Evolutionary conservation across 495 filamentous ascomycete species (phyloP).

Genomic region (Penicillium cataractarum): DNA sequence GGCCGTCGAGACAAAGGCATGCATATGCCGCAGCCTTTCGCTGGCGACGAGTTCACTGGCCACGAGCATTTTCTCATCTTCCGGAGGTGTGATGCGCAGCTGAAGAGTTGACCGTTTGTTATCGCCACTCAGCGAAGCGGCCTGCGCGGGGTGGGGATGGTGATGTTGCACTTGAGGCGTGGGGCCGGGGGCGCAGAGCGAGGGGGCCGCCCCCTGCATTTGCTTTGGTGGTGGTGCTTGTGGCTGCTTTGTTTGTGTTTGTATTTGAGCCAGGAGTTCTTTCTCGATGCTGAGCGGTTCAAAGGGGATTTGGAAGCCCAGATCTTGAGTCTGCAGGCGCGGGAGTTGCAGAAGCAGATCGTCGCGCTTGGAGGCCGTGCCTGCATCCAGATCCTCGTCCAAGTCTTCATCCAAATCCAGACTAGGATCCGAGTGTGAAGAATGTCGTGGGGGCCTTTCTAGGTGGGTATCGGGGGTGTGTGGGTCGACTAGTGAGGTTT

Average conservation of each 20-base stretch:
- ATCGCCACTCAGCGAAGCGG: background rate
- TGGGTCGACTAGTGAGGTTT: slow-evolving; percentile 18
- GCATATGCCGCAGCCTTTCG: slow-evolving; percentile 20
- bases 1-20: slow-evolving; percentile 22
- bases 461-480: background rate
- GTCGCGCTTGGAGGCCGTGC: slow-evolving; percentile 18
- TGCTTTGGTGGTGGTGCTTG: background rate
- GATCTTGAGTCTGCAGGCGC: slow-evolving; percentile 40
- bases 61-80: slow-evolving; percentile 32
- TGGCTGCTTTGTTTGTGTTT: background rate
- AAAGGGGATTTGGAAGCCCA: background rate
- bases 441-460: slow-evolving; percentile 8
- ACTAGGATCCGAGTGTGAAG: slow-evolving; percentile 19
- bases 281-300: background rate
- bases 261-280: slow-evolving; percentile 15
- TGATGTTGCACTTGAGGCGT: background rate
- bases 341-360: slow-evolving; percentile 39
- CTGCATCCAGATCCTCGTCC: slow-evolving; percentile 1
- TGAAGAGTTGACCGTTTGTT: background rate
- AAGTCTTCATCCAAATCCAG: slow-evolving; percentile 6
- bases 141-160: background rate
- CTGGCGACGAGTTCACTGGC: slow-evolving; percentile 21
- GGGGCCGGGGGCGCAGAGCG: slow-evolving; percentile 10
- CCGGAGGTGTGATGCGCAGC: slow-evolving; percentile 8
- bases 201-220: slow-evolving; percentile 4